These are phyloP conservation scores for Collybia mongolica DNA, from an alignment of 768 basidiomycete genomes.

Conservation along the genomic window DNA sequence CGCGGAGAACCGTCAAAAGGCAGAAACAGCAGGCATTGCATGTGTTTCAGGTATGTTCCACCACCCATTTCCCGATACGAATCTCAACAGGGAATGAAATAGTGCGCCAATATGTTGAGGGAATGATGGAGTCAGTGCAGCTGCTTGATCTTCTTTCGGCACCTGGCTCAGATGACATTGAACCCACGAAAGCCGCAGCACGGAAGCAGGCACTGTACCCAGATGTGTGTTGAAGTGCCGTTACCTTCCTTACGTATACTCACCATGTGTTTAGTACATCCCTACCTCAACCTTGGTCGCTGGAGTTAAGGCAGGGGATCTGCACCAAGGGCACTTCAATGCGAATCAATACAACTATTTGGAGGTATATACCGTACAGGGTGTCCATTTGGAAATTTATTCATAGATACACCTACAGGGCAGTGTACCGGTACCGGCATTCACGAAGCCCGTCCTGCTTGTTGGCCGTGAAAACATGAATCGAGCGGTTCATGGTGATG, in stretches of 20 bases:
- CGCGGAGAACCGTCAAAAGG: constrained; percentile 76
- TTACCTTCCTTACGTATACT: not conserved
- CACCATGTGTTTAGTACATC: constrained; percentile 61
- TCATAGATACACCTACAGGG: constrained; percentile 46
- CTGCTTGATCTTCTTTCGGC: constrained; percentile 83
- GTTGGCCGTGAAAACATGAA: constrained; percentile 95
- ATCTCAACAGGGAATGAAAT: constrained; percentile 1
- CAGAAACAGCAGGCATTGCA: constrained; percentile 59
- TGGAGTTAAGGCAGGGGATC: constrained; percentile 79
- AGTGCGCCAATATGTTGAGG: constrained; percentile 84
- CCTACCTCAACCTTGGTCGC: constrained; percentile 68
- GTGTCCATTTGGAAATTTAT: not conserved
- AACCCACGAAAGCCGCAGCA: constrained; percentile 55
- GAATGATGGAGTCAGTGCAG: constrained; percentile 58
- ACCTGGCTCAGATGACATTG: constrained; percentile 58
- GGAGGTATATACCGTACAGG: constrained; percentile 52
- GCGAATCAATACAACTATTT: constrained; percentile 96
- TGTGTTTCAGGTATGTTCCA: constrained; percentile 56
- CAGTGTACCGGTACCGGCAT: constrained; percentile 71
- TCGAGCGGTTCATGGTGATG: constrained; percentile 88
- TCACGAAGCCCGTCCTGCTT: constrained; percentile 77
- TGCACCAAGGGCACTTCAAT: constrained; percentile 93
- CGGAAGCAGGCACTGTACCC: constrained; percentile 67
- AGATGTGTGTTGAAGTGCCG: constrained; percentile 49
- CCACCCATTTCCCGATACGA: not conserved